Evolutionary conservation across 208 protist species (phyloP).

Genomic region (Naegleria lovaniensis): DNA sequence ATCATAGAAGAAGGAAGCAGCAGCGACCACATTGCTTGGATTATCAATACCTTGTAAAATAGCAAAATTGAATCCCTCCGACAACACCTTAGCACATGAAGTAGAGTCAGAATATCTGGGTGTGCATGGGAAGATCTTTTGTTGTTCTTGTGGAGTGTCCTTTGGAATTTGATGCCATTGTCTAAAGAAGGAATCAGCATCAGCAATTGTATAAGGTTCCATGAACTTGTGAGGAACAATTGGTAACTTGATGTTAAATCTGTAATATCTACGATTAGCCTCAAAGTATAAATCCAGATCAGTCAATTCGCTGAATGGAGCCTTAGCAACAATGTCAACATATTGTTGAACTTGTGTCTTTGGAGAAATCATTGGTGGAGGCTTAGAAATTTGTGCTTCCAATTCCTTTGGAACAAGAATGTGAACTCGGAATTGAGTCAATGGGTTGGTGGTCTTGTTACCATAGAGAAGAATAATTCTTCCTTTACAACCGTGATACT

Average conservation of each 20-base stretch:
- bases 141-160: neutral
- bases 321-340: neutral
- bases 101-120: neutral
- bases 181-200: neutral
- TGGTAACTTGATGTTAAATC: conserved; percentile 18
- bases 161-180: conserved; percentile 20
- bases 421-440: neutral
- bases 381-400: neutral
- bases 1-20: neutral
- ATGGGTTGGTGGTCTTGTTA: neutral
- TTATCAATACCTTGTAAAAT: conserved; percentile 6
- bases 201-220: neutral
- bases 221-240: conserved; percentile 21
- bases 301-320: neutral
- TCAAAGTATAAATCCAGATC: neutral
- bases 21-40: neutral
- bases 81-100: neutral
- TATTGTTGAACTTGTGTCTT: conserved; percentile 19
- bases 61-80: neutral
- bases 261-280: neutral
- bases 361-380: conserved; percentile 1
- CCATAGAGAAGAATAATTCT: neutral
- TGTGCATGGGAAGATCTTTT: neutral
- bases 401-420: neutral
- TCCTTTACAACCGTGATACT: conserved; percentile 15